Base-by-base conservation (phyloP, 495 filamentous ascomycete species). In the Daldinia concentrica region DNA sequence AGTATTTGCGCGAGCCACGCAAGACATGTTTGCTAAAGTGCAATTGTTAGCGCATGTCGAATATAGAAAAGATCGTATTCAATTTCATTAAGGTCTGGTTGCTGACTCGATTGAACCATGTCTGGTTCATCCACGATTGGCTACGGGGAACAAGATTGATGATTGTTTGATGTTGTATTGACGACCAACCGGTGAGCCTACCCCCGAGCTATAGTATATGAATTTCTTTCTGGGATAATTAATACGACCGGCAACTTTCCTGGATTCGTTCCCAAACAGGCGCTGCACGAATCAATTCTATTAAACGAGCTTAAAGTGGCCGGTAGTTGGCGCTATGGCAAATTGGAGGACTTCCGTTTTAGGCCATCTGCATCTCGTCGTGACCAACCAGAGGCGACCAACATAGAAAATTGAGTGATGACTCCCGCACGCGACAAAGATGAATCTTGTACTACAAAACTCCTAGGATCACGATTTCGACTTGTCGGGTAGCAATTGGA, bases 381-480 rank as follows among this genome's bases (percentile, higher is more conserved):
- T 57, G 68, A 54, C 76, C 76, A 78, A 78, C 76, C 66, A 73
- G 74, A 73, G 63, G 68, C 65, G 66, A 64, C 64, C 66, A 74
- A 61, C 64, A 43, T 55, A 15, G 29, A 62, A 69, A 62, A 69
- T 63, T 66, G 66, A 66, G 71, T 65, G 66, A 69, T 66, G 66
- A 73, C 51, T 57, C 60, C 59, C 55, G 59, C 58, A 55, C 51
- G 61, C 62, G 43, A 69, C 55, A 41, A 67, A 50, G 52, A 59
- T 58, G 66, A 62, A 69, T 64, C 71, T 63, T 65, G 71, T 73
- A 48, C 62, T 66, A 57, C 71, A 65, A 54, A 48, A 60, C 24
- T 12, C 48, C 54, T 17, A 52, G 67, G 58, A 71, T 71, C 71
- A 68, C 66, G 62, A 69, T 66, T 58, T 59, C 41, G 52, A 68